Base-by-base conservation (phyloP, 2,329 filamentous ascomycete genomes). In the Colletotrichum euphorbiae region DNA sequence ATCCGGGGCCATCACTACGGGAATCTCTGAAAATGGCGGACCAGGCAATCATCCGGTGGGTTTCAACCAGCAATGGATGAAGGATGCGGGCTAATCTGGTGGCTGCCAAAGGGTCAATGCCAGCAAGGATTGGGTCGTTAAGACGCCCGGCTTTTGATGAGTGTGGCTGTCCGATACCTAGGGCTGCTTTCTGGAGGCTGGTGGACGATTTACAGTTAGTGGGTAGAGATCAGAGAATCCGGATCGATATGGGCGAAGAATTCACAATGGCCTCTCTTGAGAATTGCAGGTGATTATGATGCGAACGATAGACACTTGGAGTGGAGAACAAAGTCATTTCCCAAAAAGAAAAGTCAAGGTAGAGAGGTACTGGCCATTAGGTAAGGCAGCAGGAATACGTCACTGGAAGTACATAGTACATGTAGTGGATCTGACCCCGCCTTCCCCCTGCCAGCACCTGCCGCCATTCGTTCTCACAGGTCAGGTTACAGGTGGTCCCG, bases 1-100 rank as follows among this genome's bases (percentile, higher is more conserved):
- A 43, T 69, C 62, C 2, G 56, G 62, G 19, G 62, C 56, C 67
- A 69, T 69, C 11, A n/a, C 42, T 21, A 21, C 19, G 31, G 7
- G 28, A 8, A 8, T 48, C 42, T 54, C n/a, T 51, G 21, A 7
- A 21, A 17, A 31, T 54, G 33, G 42, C 33, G 42, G 21, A 43
- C 15, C 17, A 11, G 19, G 28, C 31, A 48, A 8, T 19, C 21
- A 38, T 5, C 24, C 28, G 28, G 21, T 15, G 11, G 51, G 19
- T 28, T 28, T 21, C 24, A 28, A 15, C 6, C 36, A 13, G 15
- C 11, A 54, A 12, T 36, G 31, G 24, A 19, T 21, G 15, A 46
- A n/a, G 12, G n/a, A 19, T 31, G 12, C 6, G 40, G 15, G 17
- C 31, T 48, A 40, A 21, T 38, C 28, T 19, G 33, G 24, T 19